A percentile compares a stretch with the other conserved stretches of the same genome.
Conservation (phyloP, 2,329 filamentous ascomycete species). For the Fusarium sp. region DNA sequence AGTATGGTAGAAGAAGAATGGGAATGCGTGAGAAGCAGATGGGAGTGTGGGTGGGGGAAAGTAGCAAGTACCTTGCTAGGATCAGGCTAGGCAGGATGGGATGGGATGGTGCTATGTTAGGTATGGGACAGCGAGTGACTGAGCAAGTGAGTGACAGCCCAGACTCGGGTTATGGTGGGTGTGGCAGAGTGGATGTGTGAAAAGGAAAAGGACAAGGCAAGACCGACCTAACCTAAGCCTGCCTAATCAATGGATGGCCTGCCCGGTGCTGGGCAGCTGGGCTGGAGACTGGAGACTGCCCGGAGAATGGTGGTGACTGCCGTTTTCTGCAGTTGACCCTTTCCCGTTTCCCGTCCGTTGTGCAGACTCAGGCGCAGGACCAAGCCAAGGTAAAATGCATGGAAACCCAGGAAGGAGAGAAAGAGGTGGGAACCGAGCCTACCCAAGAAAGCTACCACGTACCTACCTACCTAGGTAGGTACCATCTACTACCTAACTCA, state of each 20-base stretch:
- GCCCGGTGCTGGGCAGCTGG: constrained; percentile 5
- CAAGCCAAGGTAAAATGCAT: neutral
- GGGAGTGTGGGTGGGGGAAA: constrained; percentile 32
- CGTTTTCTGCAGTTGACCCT: constrained; percentile 25
- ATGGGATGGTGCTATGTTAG: neutral
- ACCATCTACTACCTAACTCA: neutral
- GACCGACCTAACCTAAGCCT: neutral
- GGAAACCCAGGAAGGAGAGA: neutral
- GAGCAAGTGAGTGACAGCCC: neutral
- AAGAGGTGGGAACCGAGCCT: neutral
- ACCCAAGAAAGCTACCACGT: neutral
- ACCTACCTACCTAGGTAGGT: neutral
- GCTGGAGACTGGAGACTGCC: neutral
- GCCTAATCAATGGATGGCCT: constrained; percentile 2
- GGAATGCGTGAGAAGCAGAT: constrained; percentile 38
- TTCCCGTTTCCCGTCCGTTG: constrained; percentile 19
- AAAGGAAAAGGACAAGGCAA: neutral
- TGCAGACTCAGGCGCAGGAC: neutral
- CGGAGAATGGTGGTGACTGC: constrained; percentile 7
- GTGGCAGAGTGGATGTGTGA: constrained; percentile 1
- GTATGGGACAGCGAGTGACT: neutral
- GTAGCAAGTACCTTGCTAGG: constrained; percentile 19
- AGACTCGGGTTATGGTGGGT: neutral
- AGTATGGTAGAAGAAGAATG: constrained; percentile 40
- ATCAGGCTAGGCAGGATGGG: constrained; percentile 11